Evolutionary conservation across 1,139 yeast species (phyloP).

Genomic region (Pichia sp.): DNA sequence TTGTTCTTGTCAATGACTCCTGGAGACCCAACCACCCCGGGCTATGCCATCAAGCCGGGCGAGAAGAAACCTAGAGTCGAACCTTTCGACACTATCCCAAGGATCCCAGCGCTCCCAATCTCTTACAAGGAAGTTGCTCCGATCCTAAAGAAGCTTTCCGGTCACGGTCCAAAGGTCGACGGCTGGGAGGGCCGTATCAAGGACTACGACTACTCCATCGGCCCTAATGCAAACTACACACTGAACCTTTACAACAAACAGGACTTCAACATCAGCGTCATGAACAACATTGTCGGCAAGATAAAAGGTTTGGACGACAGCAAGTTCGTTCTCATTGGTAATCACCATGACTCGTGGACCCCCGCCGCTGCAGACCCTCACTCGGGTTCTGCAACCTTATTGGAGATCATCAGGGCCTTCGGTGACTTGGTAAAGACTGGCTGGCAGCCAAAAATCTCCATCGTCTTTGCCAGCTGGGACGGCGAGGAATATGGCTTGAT

Average conservation of each 20-base stretch:
- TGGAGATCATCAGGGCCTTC: conserved; percentile 57
- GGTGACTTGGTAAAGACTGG: conserved; percentile 47
- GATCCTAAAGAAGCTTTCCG: conserved; percentile 49
- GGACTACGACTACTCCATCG: conserved; percentile 49
- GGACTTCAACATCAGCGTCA: conserved; percentile 54
- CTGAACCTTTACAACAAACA: conserved; percentile 53
- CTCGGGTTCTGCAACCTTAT: conserved; percentile 56
- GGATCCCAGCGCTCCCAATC: conserved; percentile 61
- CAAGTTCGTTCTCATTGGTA: conserved; percentile 58
- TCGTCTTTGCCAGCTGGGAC: conserved; percentile 65
- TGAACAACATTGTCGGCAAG: conserved; percentile 55
- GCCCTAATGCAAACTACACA: conserved; percentile 50
- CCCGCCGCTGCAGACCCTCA: conserved; percentile 71
- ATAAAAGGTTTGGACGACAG: conserved; percentile 46
- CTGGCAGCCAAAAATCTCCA: conserved; percentile 63
- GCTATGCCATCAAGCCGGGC: conserved; percentile 61
- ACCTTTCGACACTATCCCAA: conserved; percentile 49
- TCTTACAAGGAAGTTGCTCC: conserved; percentile 57
- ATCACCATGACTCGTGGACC: conserved; percentile 74
- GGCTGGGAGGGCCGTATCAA: conserved; percentile 43
- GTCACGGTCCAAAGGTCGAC: conserved; percentile 43
- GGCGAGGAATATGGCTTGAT: conserved; percentile 68
- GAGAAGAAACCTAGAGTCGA: conserved; percentile 56
- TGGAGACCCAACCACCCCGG: conserved; percentile 91
- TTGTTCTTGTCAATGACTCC: conserved; percentile 73